These are phyloP conservation scores for Cercospora sp. DNA, from an alignment of 2,329 filamentous ascomycete species.

Conservation along the genomic window DNA sequence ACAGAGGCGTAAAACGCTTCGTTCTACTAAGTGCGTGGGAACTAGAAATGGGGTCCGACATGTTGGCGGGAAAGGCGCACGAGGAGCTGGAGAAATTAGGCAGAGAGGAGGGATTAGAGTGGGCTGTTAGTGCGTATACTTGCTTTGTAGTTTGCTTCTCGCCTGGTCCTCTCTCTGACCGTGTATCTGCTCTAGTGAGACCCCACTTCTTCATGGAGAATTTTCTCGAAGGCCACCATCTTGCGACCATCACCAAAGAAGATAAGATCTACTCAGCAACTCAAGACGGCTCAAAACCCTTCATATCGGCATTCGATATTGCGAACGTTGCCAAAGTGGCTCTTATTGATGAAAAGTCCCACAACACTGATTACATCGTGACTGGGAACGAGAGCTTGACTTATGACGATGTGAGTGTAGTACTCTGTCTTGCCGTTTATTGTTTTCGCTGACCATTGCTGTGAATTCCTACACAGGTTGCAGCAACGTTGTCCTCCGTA, in stretches of 20 bases:
- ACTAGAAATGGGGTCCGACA: slow-evolving; percentile 4
- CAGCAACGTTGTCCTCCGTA: slow-evolving; percentile 16
- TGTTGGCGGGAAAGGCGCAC: slow-evolving; percentile 19
- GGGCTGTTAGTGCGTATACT: slow-evolving; percentile 37
- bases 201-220: slow-evolving; percentile 57
- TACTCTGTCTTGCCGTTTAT: not conserved
- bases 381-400: slow-evolving; percentile 40
- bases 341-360: slow-evolving; percentile 43
- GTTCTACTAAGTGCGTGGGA: slow-evolving; percentile 43
- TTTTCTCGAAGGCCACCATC: slow-evolving; percentile 42
- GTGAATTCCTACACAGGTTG: slow-evolving; percentile 14
- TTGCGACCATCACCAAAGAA: slow-evolving; percentile 42
- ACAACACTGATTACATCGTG: slow-evolving; percentile 46
- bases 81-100: slow-evolving; percentile 31
- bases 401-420: slow-evolving; percentile 35
- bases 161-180: not conserved
- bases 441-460: not conserved
- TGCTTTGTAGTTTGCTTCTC: not conserved
- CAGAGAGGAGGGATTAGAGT: slow-evolving; percentile 38
- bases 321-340: slow-evolving; percentile 48
- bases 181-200: slow-evolving; percentile 35
- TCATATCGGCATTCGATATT: slow-evolving; percentile 51
- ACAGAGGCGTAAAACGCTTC: slow-evolving; percentile 46
- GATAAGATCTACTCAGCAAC: slow-evolving; percentile 49
- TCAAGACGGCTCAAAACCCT: slow-evolving; percentile 49